Base-by-base conservation (phyloP, 75 land plant species). In the Azolla pinnata region DNA sequence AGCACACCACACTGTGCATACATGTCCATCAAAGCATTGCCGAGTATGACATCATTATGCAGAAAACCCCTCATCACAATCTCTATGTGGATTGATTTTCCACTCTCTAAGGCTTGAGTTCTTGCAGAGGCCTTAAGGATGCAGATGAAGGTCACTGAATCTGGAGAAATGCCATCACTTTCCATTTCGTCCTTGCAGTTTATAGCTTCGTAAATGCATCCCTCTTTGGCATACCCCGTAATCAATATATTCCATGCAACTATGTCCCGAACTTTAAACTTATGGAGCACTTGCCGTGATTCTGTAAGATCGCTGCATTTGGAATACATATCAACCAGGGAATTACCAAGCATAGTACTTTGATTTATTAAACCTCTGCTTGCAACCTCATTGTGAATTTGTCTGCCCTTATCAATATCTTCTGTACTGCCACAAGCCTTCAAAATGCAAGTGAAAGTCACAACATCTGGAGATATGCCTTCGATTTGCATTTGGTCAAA, bases 311-410 rank as follows among this genome's bases (percentile, higher is more conserved):
- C 31, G 0, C 85, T 61, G 38, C 85, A 79, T 49, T 75, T 85
- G 23, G 72, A 31, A 54, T 85, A 85, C 85, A 79, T 63, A 44
- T 76, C 72, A 23, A 85, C 61, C 17, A 85, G 70, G 3, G 81
- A 69, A 31, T 81, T 75, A 31, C 81, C 81, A 54, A 74, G 66
- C 18, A 18, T 7, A 16, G 12, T 3, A 18, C 27, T 28, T 31
- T 31, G 14, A 23, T 28, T 24, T n/a, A n/a, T n/a, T 2, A 54
- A 3, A 2, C 57, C 57, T 8, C 16, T 2, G 4, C 3, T 54
- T 23, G n/a, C 8, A 2, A 54, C 27, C 16, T 4, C 32, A 2
- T 18, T 16, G 27, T 54, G 57, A 16, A 54, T 54, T 16, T 7
- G 20, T 31, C 24, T 18, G 1, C 57, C 57, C 27, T 54, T 28